Conservation (phyloP, 2,329 filamentous ascomycete genomes). For the Phoma sp. region DNA sequence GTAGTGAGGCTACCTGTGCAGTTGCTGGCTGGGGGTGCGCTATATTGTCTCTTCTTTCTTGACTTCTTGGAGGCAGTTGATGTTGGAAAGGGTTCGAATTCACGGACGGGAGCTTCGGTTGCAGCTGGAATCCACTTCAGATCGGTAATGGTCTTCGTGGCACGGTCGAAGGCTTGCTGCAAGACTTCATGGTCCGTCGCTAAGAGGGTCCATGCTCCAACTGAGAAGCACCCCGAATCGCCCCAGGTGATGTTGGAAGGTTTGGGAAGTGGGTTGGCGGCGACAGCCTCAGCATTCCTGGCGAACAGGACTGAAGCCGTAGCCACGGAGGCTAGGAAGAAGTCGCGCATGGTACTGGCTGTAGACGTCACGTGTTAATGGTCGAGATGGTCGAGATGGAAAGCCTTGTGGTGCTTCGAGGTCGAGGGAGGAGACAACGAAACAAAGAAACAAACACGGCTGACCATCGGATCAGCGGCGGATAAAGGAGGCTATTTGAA, state of each 20-base stretch:
- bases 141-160: conserved; percentile 56
- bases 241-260: conserved; percentile 63
- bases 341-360: conserved; percentile 38
- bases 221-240: conserved; percentile 56
- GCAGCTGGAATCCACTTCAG: conserved; percentile 64
- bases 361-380: not conserved
- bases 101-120: conserved; percentile 59
- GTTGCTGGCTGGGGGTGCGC: conserved; percentile 25
- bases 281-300: conserved; percentile 53
- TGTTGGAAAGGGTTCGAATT: conserved; percentile 61
- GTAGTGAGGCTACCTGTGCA: conserved; percentile 47
- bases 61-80: conserved; percentile 31
- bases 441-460: conserved; percentile 14
- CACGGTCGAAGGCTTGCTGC: conserved; percentile 59
- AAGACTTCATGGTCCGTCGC: conserved; percentile 48
- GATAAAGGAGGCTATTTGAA: conserved; percentile 36
- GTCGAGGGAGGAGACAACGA: conserved; percentile 10
- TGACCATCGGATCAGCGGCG: conserved; percentile 5
- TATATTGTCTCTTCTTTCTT: conserved; percentile 34
- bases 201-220: conserved; percentile 52
- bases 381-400: not conserved
- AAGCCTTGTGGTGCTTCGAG: not conserved
- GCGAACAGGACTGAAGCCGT: conserved; percentile 47
- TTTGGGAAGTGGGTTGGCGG: conserved; percentile 63
- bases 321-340: conserved; percentile 39